Evolutionary conservation across 495 filamentous ascomycete species (phyloP).

Genomic region (Neurospora africana): DNA sequence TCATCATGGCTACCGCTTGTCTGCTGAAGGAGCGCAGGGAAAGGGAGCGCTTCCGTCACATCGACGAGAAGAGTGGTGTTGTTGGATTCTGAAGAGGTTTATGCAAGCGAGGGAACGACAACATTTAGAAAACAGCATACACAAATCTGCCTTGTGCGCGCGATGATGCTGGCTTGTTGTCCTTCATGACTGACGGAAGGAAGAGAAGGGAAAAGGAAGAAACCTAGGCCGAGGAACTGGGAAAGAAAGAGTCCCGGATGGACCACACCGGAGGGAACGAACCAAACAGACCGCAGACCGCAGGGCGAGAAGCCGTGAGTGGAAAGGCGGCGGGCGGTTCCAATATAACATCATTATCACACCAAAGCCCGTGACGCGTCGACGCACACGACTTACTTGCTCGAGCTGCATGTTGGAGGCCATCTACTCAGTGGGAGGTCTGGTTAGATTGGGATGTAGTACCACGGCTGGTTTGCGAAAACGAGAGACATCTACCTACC

Average conservation of each 20-base stretch:
- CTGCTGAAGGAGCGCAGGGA: constrained; percentile 64
- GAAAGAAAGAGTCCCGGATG: not conserved
- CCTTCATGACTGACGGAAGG: not conserved
- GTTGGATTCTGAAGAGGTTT: constrained; percentile 23
- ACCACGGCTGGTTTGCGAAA: not conserved
- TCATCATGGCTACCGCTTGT: constrained; percentile 57
- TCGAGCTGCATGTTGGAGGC: not conserved
- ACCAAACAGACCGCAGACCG: not conserved
- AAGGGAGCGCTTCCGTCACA: constrained; percentile 55
- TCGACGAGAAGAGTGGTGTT: constrained; percentile 59
- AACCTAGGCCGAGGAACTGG: not conserved
- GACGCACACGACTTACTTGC: not conserved
- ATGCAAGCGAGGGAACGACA: not conserved
- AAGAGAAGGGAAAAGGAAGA: not conserved
- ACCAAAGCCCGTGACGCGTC: not conserved
- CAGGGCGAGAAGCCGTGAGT: not conserved
- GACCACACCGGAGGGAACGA: not conserved
- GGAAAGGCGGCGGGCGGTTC: not conserved
- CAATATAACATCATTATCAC: not conserved
- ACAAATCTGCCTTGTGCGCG: not conserved
- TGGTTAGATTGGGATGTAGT: not conserved
- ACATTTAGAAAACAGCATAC: not conserved
- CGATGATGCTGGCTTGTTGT: not conserved
- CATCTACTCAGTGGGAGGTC: not conserved
- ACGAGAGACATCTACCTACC: not conserved